phyloP scores from a whole-genome alignment of 2,329 filamentous ascomycete species.

The Colletotrichum aenigma region DNA sequence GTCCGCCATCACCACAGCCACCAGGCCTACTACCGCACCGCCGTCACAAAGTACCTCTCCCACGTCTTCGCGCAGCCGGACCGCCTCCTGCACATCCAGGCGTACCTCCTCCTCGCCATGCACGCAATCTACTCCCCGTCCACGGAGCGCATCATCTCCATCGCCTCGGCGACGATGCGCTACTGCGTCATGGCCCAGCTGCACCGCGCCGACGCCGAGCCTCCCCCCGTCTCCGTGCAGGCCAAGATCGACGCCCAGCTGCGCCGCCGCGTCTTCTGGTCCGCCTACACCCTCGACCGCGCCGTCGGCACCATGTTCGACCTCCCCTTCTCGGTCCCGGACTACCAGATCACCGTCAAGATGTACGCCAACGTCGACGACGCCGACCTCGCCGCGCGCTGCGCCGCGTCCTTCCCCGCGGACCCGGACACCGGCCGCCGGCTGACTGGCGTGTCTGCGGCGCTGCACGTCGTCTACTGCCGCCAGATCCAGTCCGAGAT shows the following conservation, averaged over 20 bases:
- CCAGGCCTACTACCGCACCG: conserved; percentile 26
- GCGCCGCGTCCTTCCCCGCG: conserved; percentile 1
- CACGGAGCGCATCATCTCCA: conserved; percentile 28
- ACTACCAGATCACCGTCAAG: conserved; percentile 30
- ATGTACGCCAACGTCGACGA: conserved; percentile 31
- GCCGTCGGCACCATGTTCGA: conserved; percentile 29
- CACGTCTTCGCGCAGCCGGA: conserved; percentile 24
- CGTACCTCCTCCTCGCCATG: not conserved
- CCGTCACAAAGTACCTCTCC: conserved; percentile 15
- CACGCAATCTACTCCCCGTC: conserved; percentile 31
- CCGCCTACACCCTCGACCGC: conserved; percentile 31
- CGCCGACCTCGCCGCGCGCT: conserved; percentile 21
- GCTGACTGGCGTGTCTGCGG: conserved; percentile 28
- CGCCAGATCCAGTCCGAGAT: conserved; percentile 32
- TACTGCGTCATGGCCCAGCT: conserved; percentile 31
- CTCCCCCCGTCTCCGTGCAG: not conserved
- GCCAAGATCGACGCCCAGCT: conserved; percentile 23
- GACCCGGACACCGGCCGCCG: conserved; percentile 2
- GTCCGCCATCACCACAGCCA: not conserved
- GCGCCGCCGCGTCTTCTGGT: conserved; percentile 33
- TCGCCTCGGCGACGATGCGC: conserved; percentile 28
- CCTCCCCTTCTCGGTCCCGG: conserved; percentile 28
- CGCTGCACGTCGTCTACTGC: conserved; percentile 29
- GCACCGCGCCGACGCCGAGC: conserved; percentile 27
- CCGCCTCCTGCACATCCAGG: conserved; percentile 25